phyloP scores from a whole-genome alignment of 2,329 filamentous ascomycete genomes.

The Neofusicoccum laricinum region DNA sequence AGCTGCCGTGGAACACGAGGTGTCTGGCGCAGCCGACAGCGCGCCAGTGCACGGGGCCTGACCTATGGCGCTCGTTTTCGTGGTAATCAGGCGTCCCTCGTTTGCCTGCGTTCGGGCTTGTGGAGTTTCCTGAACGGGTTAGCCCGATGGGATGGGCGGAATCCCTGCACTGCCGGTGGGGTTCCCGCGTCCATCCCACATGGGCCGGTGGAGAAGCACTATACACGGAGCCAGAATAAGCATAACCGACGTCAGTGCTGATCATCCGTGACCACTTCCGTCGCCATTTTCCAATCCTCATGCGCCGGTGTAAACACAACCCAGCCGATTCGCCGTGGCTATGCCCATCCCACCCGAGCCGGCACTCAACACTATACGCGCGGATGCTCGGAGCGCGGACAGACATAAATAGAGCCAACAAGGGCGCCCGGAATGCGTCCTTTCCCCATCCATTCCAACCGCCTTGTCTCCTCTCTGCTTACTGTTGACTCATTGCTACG shows the following conservation, averaged over 20 bases:
- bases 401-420: not conserved
- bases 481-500: not conserved
- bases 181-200: not conserved
- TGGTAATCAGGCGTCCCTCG: not conserved
- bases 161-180: not conserved
- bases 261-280: not conserved
- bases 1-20: not conserved
- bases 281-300: not conserved
- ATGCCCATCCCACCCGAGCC: not conserved
- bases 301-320: not conserved
- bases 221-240: not conserved
- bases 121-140: not conserved
- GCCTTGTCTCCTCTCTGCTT: not conserved
- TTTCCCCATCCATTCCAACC: not conserved
- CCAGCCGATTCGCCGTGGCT: not conserved
- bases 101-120: not conserved
- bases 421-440: not conserved
- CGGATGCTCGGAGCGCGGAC: not conserved
- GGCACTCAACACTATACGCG: not conserved
- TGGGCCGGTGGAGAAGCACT: not conserved
- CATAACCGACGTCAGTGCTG: not conserved
- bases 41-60: too few relatives aligned
- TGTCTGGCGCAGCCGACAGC: not conserved
- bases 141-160: not conserved
- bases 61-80: too few relatives aligned